Evolutionary conservation across 768 basidiomycete species (phyloP).

Genomic region (Russula sp.): DNA sequence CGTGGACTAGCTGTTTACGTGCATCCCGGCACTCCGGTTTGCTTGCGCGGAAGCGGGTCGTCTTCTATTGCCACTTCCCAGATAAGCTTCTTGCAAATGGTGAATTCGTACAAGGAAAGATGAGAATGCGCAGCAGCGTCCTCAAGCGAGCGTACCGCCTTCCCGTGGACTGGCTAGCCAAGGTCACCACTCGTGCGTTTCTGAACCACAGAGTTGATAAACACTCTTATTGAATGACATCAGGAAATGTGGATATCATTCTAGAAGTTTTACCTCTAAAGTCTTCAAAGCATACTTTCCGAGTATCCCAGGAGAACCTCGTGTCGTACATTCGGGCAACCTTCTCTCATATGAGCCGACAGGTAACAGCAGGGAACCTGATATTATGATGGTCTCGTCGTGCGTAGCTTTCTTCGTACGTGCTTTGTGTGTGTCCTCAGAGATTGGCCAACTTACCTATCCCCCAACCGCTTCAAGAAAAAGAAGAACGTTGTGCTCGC

Average conservation of each 20-base stretch:
- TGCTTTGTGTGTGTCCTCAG: slow-evolving; percentile 30
- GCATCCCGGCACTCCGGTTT: slow-evolving; percentile 73
- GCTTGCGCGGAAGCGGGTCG: slow-evolving; percentile 65
- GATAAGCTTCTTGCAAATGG: no score
- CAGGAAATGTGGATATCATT: slow-evolving; percentile 83
- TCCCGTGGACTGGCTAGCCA: slow-evolving; percentile 89
- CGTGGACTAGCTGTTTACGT: slow-evolving; percentile 92
- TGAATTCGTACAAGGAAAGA: slow-evolving; percentile 48
- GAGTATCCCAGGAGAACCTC: no score
- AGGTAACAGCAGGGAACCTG: no score
- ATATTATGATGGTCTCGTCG: slow-evolving; percentile 52
- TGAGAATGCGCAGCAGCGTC: slow-evolving; percentile 36
- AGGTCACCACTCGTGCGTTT: slow-evolving; percentile 88
- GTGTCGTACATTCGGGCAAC: no score
- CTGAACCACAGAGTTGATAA: no score
- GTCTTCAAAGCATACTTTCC: slow-evolving; percentile 71
- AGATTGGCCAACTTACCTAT: slow-evolving; percentile 65
- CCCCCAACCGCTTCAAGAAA: slow-evolving; percentile 90
- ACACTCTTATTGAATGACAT: no score
- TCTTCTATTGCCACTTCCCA: no score
- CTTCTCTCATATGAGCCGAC: no score
- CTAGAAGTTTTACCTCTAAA: slow-evolving; percentile 77
- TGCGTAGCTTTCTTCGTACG: slow-evolving; percentile 30
- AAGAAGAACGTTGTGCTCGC: slow-evolving; percentile 90
- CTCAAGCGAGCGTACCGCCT: slow-evolving; percentile 74